Evolutionary conservation across 2,329 filamentous ascomycete genomes (phyloP).

Genomic region (Colletotrichum tamarilloi): DNA sequence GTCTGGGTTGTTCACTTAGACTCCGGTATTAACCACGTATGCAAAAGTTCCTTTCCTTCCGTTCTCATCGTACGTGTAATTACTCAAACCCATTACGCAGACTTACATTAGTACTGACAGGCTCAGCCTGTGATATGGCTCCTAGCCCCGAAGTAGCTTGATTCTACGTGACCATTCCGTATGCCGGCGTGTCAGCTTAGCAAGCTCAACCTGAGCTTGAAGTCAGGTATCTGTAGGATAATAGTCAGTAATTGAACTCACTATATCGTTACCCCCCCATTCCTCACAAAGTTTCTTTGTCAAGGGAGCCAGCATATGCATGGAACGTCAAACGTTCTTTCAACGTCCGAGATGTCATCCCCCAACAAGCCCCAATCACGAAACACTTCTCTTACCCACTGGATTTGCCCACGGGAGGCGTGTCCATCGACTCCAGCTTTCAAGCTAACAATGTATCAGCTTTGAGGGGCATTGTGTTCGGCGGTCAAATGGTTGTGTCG

Average conservation of each 20-base stretch:
- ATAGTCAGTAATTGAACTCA: not conserved
- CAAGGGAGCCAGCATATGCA: constrained; percentile 56
- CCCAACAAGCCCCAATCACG: constrained; percentile 45
- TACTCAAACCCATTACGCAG: constrained; percentile 34
- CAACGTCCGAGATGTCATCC: constrained; percentile 48
- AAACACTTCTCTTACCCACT: constrained; percentile 48
- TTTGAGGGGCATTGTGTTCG: not conserved
- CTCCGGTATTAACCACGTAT: constrained; percentile 67
- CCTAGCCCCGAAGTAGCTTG: constrained; percentile 12
- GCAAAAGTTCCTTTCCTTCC: constrained; percentile 55
- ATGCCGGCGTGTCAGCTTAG: not conserved
- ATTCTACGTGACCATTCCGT: not conserved
- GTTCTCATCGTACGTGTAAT: constrained; percentile 54
- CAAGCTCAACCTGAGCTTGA: not conserved
- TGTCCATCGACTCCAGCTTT: not conserved
- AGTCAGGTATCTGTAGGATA: not conserved
- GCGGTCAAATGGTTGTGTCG: not conserved
- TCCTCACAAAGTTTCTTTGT: constrained; percentile 51
- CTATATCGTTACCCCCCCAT: constrained; percentile 49
- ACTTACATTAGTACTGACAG: constrained; percentile 38
- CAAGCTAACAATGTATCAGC: not conserved
- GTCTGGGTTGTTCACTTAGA: constrained; percentile 56
- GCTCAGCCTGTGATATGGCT: not conserved
- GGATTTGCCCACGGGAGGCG: constrained; percentile 40
- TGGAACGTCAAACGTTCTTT: constrained; percentile 55